Percentiles rank a stretch among this genome's conserved stretches.
Conservation (phyloP, 2,329 filamentous ascomycete species). For the Cladobotryum protrusum region DNA sequence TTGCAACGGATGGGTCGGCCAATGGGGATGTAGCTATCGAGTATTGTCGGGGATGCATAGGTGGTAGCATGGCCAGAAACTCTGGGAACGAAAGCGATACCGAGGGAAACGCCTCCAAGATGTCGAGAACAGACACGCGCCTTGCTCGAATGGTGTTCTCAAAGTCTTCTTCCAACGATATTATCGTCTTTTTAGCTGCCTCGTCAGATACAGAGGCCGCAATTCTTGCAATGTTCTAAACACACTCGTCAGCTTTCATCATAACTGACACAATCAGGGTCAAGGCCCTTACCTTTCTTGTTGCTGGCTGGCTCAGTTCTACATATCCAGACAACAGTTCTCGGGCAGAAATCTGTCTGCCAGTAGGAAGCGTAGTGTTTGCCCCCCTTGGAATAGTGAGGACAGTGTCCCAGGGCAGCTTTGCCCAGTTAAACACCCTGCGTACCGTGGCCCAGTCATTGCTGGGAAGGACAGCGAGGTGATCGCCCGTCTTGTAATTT, state of each 20-base stretch:
- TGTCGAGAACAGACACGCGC: conserved; percentile 51
- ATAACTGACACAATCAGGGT: neutral
- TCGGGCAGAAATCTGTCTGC: too few species aligned
- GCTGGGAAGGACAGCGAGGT: too few species aligned
- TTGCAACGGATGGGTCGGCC: conserved; percentile 44
- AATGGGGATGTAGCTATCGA: conserved; percentile 67
- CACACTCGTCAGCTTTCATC: conserved; percentile 9
- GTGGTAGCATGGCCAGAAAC: conserved; percentile 58
- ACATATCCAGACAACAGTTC: too few species aligned
- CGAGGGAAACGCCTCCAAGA: conserved; percentile 51
- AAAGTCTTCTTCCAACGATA: conserved; percentile 23
- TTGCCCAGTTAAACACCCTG: too few species aligned
- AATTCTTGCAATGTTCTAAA: conserved; percentile 26
- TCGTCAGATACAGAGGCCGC: conserved; percentile 27
- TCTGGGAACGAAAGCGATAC: conserved; percentile 50
- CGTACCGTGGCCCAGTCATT: too few species aligned
- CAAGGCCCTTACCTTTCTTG: too few species aligned
- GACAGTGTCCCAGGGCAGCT: too few species aligned
- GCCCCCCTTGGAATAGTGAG: too few species aligned
- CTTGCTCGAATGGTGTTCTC: conserved; percentile 35
- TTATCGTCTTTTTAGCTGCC: neutral
- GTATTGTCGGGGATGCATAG: conserved; percentile 44
- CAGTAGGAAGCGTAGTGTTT: too few species aligned
- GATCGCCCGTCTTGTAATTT: too few species aligned
- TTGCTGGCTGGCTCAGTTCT: too few species aligned